Percentiles rank a stretch among this genome's conserved stretches.
phyloP scores from a whole-genome alignment of 176 grass and related monocot genomes.

The Typha latifolia region DNA sequence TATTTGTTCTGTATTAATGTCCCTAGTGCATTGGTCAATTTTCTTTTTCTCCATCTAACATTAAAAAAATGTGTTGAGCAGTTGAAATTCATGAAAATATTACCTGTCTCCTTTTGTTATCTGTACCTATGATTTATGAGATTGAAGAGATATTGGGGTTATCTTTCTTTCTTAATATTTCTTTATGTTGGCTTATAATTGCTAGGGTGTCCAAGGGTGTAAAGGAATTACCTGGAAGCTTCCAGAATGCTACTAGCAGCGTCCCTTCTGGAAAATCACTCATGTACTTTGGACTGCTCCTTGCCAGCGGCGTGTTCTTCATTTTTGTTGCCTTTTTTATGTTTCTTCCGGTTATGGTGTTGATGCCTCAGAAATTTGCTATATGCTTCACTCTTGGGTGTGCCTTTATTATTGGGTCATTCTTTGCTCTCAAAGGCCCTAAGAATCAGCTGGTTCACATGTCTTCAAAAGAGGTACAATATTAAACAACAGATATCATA shows the following conservation, averaged over 20 bases:
- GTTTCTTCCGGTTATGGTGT: slow-evolving; percentile 88
- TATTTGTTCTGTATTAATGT: too few relatives aligned
- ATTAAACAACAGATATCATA: too few relatives aligned
- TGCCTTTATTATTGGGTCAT: slow-evolving; percentile 73
- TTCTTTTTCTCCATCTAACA: too few relatives aligned
- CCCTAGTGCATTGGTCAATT: too few relatives aligned
- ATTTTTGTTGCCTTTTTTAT: slow-evolving; percentile 82
- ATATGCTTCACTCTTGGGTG: slow-evolving; percentile 92
- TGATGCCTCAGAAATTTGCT: slow-evolving; percentile 97
- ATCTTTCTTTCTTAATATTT: not conserved
- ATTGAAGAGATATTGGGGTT: too few relatives aligned
- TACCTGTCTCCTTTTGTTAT: too few relatives aligned
- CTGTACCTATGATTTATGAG: too few relatives aligned
- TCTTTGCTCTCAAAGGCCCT: slow-evolving; percentile 92
- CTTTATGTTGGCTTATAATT: slow-evolving; percentile 3
- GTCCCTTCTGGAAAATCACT: slow-evolving; percentile 86
- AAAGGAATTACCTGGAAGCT: slow-evolving; percentile 77
- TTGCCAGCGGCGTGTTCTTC: slow-evolving; percentile 88
- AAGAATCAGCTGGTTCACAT: slow-evolving; percentile 78
- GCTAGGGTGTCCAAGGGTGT: slow-evolving; percentile 75
- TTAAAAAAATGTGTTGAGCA: too few relatives aligned
- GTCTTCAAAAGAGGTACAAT: slow-evolving; percentile 83
- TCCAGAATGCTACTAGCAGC: slow-evolving; percentile 77
- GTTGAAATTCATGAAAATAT: too few relatives aligned
- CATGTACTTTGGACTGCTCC: slow-evolving; percentile 90